Evolutionary conservation across 371 early-diverging fungal species (phyloP), one percentile per base, ranked within the genome.

Genomic region (Polyrhizophydium stewartii): DNA sequence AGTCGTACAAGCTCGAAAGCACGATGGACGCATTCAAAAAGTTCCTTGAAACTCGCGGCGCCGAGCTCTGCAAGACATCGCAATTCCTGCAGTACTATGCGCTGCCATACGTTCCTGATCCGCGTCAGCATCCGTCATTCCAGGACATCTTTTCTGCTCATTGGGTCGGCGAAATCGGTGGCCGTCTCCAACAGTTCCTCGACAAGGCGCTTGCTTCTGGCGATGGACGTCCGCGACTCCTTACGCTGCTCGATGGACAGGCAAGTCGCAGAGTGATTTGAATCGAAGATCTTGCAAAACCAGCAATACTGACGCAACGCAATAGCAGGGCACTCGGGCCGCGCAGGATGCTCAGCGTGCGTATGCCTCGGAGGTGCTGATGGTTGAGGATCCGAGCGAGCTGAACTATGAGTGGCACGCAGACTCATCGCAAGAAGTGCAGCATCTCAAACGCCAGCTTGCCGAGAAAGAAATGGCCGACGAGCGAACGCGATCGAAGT

Each of bases 101-200:
- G 21, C 67, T 83, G 31, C 83, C 83, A 5, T 83, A 82, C 60
- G 63, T 83, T 10, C 76, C 82, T 17, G 77, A 80, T 49, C 81
- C 82, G 24, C 64, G 61, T 16, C 25, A 13, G n/a, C 83, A 83
- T 50, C 83, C 82, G 24, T 60, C 72, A 2, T 83, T 83, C 50
- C 43, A 43, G 21, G 73, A 72, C 16, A 16, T 81, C 5, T 81
- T 81, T 56, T 60, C 58, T 22, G 58, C 56, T 21, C 19, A 51
- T 17, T 71, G 77, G 66, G 47, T 61, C 10, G 17, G 21, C 21
- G 71, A 75, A 2, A 35, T 76, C 51, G 65, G 71, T 46, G 61
- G 59, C 33, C 37, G 72, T 16, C 57, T 79, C 47, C 37, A 28
- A 10, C 22, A 30, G 24, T 72, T 79, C 55, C 55, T 79, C 21